A percentile compares a stretch with the other conserved stretches of the same genome.
These are phyloP conservation scores for Paraphoma chrysanthemicola DNA, from an alignment of 2,329 filamentous ascomycete species.

Conservation along the genomic window DNA sequence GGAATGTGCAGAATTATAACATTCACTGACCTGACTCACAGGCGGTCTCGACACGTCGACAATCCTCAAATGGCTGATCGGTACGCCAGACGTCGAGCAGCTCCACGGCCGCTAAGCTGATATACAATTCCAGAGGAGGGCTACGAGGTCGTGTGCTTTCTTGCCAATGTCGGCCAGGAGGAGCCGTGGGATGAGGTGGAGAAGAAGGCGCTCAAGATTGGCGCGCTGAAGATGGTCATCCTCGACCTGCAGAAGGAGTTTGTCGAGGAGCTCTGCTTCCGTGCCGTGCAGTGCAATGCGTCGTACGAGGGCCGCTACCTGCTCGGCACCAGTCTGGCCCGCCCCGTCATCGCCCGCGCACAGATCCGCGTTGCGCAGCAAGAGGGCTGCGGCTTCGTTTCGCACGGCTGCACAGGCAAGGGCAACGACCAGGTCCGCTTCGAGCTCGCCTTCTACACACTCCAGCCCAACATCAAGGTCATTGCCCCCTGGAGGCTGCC, in stretches of 20 bases:
- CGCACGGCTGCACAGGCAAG: slow-evolving; percentile 53
- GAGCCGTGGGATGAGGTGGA: slow-evolving; percentile 62
- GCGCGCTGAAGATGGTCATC: slow-evolving; percentile 69
- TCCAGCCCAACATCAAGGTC: slow-evolving; percentile 71
- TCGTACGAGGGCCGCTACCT: slow-evolving; percentile 62
- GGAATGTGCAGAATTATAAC: background rate
- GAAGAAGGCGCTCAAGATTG: slow-evolving; percentile 74
- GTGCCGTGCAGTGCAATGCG: slow-evolving; percentile 75
- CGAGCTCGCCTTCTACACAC: slow-evolving; percentile 67
- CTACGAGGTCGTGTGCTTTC: slow-evolving; percentile 70
- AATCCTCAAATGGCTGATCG: slow-evolving; percentile 47
- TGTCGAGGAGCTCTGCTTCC: slow-evolving; percentile 81
- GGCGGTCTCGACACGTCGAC: slow-evolving; percentile 67
- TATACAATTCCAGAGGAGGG: slow-evolving; percentile 52
- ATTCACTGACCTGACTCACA: slow-evolving; percentile 37
- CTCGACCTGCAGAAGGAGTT: slow-evolving; percentile 76
- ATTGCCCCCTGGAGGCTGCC: slow-evolving; percentile 78
- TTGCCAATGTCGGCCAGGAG: slow-evolving; percentile 67
- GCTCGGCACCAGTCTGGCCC: slow-evolving; percentile 68
- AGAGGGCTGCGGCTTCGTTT: slow-evolving; percentile 63
- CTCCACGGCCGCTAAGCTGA: slow-evolving; percentile 8
- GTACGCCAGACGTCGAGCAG: slow-evolving; percentile 20
- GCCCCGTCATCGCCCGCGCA: slow-evolving; percentile 73
- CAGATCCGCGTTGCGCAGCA: slow-evolving; percentile 70
- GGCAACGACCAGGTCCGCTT: slow-evolving; percentile 72